These are phyloP conservation scores for Alternaria sp. DNA, from an alignment of 2,329 filamentous ascomycete species.

Conservation along the genomic window DNA sequence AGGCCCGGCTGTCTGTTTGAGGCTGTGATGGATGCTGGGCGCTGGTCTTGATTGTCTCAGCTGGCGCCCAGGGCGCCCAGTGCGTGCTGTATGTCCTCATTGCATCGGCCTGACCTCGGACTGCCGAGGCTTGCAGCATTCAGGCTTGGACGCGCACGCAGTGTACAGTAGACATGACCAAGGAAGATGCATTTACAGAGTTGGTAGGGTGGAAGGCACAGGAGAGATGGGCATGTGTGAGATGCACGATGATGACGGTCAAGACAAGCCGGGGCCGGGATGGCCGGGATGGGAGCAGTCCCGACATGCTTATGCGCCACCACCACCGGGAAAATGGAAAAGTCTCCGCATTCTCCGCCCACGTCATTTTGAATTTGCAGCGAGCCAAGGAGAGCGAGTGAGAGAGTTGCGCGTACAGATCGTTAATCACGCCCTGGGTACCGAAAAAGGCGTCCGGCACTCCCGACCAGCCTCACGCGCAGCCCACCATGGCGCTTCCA, in stretches of 20 bases:
- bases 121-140: constrained; percentile 1
- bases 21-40: constrained; percentile 26
- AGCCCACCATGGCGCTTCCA: constrained; percentile 42
- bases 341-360: constrained; percentile 18
- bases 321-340: constrained; percentile 4
- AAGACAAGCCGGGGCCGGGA: constrained; percentile 7
- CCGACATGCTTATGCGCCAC: constrained; percentile 5
- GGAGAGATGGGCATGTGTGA: neutral
- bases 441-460: constrained; percentile 5
- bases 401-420: constrained; percentile 12
- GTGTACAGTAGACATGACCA: neutral
- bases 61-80: constrained; percentile 22
- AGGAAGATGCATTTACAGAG: neutral
- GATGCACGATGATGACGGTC: neutral
- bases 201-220: neutral
- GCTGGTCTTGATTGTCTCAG: constrained; percentile 22
- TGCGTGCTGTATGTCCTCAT: neutral
- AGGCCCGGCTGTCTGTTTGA: constrained; percentile 28
- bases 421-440: neutral
- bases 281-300: constrained; percentile 9
- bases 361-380: constrained; percentile 25
- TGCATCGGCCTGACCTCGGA: constrained; percentile 5
- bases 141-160: neutral
- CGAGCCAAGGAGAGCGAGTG: neutral
- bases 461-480: constrained; percentile 4